Evolutionary conservation across 345 rosid species (phyloP).

Genomic region (Barbarea vulgaris): DNA sequence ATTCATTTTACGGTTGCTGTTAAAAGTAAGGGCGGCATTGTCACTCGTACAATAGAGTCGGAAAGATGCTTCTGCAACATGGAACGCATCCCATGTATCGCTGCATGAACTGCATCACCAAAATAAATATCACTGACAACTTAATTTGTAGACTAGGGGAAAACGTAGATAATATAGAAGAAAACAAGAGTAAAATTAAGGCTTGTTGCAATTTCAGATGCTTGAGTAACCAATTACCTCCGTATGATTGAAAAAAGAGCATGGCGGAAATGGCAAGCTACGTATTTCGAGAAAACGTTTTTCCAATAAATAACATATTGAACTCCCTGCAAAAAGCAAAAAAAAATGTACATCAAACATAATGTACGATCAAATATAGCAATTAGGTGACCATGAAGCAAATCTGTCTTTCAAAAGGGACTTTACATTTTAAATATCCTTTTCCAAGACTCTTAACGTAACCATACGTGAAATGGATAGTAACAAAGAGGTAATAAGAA

Average conservation of each 20-base stretch:
- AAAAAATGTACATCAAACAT: not conserved
- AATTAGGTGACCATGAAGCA: constrained; percentile 15
- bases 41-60: constrained; percentile 67
- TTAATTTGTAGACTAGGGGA: not conserved
- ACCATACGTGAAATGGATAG: not conserved
- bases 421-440: not conserved
- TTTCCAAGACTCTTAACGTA: constrained; percentile 3
- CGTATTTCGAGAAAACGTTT: constrained; percentile 56
- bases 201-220: not conserved
- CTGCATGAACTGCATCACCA: constrained; percentile 77
- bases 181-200: not conserved
- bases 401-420: constrained; percentile 1
- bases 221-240: constrained; percentile 53
- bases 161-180: not conserved
- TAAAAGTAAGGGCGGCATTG: constrained; percentile 43
- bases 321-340: constrained; percentile 64
- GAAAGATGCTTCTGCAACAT: constrained; percentile 85
- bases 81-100: constrained; percentile 93
- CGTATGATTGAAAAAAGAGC: constrained; percentile 80
- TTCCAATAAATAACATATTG: constrained; percentile 89
- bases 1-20: constrained; percentile 47
- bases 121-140: constrained; percentile 21
- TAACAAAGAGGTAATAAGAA: not conserved
- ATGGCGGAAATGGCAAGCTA: constrained; percentile 84
- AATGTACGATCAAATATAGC: constrained; percentile 6